Base-by-base conservation (phyloP, 2,329 filamentous ascomycete species). In the Diaporthe vexans region DNA sequence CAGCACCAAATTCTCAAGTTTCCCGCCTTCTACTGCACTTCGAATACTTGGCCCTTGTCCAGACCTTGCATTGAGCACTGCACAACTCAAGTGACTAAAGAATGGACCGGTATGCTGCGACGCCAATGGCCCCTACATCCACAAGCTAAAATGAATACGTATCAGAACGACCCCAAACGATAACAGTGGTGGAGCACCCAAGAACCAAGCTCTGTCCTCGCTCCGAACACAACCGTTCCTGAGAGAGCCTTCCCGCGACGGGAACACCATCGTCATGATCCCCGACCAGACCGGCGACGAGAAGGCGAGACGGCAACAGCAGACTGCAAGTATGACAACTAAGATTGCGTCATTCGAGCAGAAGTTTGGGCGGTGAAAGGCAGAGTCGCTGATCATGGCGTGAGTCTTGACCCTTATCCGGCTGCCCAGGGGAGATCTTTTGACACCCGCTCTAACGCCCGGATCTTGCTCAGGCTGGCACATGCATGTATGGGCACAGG, bases 201-300 rank as follows among this genome's bases (percentile, higher is more conserved):
- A 54, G 63, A 40, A 68, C 63, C 4, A 68, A 54, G 63, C 21
- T 1, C 15, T 68, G 1, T 52, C 63, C 6, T 40, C 63, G 15
- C 33, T 40, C 9, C 63, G 63, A 6, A 68, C 63, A 24, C 33
- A 54, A 5, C 63, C 63, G 3, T 68, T 68, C 9, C 15, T 68
- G 15, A 54, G 52, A 19, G 63, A 68, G 48, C 63, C 63, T 9
- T 54, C 48, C n/a, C 63, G 63, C 3, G 48, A 68, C 15, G 63
- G 63, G 1, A 68, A 68, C n/a, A 68, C 63, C 29, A 68, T 68
- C 15, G 63, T 68, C 21, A 26, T 68, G 63, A 51, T 68, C 2
- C 63, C 63, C 33, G 63, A 68, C 15, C 63, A 68, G 10, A 68
- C 63, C 8, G 63, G 48, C 15, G 63, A 68, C 48, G 63, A 68